Evolutionary conservation across 1,284 basidiomycete species (phyloP), one percentile per base, ranked within the genome.

Genomic region (Paramarasmius palmivorus): DNA sequence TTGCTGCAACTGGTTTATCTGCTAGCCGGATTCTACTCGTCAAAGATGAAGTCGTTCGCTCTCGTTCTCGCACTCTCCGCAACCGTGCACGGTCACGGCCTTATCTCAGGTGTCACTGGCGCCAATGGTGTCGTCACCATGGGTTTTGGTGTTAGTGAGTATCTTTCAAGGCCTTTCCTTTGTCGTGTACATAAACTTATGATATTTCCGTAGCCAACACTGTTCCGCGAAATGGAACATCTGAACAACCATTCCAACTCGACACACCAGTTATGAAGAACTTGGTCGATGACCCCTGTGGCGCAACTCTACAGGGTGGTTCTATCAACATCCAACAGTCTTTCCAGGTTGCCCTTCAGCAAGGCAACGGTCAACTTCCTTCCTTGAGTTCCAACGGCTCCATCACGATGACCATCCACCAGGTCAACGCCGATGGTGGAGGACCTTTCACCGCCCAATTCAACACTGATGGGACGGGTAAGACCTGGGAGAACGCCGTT

Each of bases 381-480:
- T 57, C 59, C 7, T 26, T 62, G 32, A 45, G 50, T 32, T 23
- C 52, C 15, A 38, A 62, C 52, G 59, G 59, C 36, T 55, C 53
- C 14, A 47, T 61, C 8, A 58, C 39, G 25, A 42, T 62, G 49
- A 52, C 39, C 20, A 39, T 62, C n/a, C 59, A 59, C 50, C 61
- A 62, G 45, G 59, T 62, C 15, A 62, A 62, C 47, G 61, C 61
- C 17, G 61, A 62, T 32, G 61, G 61, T 22, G 61, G 61, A 54
- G 61, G 61, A 1, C 61, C 61, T 14, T 62, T 56, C 54, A 52
- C 54, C 8, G 61, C 58, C 5, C 52, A 57, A 57, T 57, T 62
- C 26, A 62, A 62, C 55, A 53, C 59, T n/a, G 59, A 62, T 20
- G 61, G 55, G 12, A 62, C 59, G 32, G 61, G 59, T 34, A 37